phyloP scores from a whole-genome alignment of 257 asterid species.

The Agastache rugosa region DNA sequence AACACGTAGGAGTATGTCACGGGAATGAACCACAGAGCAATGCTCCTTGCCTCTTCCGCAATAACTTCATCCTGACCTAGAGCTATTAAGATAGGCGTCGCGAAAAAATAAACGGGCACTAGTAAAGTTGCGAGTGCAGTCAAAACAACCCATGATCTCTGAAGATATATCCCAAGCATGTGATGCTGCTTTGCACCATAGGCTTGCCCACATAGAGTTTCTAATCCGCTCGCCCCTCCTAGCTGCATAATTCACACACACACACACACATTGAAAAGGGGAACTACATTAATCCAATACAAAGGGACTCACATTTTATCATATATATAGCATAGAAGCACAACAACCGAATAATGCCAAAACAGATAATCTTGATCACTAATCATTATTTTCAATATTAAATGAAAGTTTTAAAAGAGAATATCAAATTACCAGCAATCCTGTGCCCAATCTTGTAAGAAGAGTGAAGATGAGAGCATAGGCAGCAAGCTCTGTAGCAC shows the following conservation, averaged over 20 bases:
- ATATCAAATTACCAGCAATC: slow-evolving; percentile 50
- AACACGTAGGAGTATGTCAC: slow-evolving; percentile 47
- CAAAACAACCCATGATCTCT: slow-evolving; percentile 2
- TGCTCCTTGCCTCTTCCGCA: slow-evolving; percentile 47
- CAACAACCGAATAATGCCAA: too few species aligned
- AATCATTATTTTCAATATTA: too few species aligned
- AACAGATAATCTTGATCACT: neutral
- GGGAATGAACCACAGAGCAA: slow-evolving; percentile 60
- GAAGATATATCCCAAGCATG: slow-evolving; percentile 3
- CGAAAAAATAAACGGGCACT: slow-evolving; percentile 40
- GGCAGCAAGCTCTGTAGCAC: slow-evolving; percentile 67
- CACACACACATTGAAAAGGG: too few species aligned
- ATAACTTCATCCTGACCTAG: slow-evolving; percentile 59
- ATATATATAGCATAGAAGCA: too few species aligned
- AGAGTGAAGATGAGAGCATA: slow-evolving; percentile 59
- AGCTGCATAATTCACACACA: neutral
- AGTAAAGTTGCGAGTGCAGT: slow-evolving; percentile 34
- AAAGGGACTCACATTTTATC: too few species aligned
- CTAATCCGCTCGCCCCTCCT: slow-evolving; percentile 80
- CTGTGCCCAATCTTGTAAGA: slow-evolving; percentile 56
- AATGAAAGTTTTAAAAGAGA: too few species aligned
- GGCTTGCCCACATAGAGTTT: slow-evolving; percentile 82
- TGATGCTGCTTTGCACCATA: slow-evolving; percentile 30
- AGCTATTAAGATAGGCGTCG: slow-evolving; percentile 54
- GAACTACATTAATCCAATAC: too few species aligned